Evolutionary conservation across 768 basidiomycete genomes (phyloP), one percentile per base, ranked within the genome.

Genomic region (Zangia roseola): DNA sequence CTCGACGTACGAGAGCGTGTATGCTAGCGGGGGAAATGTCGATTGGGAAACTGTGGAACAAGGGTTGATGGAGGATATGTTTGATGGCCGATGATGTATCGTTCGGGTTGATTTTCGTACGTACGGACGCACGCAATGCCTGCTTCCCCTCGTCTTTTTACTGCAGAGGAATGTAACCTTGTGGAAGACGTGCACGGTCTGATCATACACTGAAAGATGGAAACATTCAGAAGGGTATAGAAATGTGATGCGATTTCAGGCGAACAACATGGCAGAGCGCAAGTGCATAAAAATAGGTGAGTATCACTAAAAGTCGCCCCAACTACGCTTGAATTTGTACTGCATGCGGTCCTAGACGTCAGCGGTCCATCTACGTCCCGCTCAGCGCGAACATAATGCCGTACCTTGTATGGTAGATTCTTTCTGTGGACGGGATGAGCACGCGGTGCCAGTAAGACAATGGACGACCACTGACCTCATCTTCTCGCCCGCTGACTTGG

Each of bases 31-130:
- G 13, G 86, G 88, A 0, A 83, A 79, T 47, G 74, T 98, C 17
- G 94, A 98, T 62, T 95, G 91, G 93, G 85, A 83, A 26, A 84
- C 83, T 3, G 86, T 99, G 19, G 95, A 98, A 68, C 75, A 74
- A 39, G 82, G 85, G 6, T 67, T 99, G 39, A 71, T 88, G 68
- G 78, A 82, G 40, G 95, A 98, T 66, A 85, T 98, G 76, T 99
- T 98, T 63, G 94, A 97, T 53, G 82, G 83, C 48, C 78, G 83
- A 62, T 86, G 61, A 64, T 6, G 2, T 10, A 31, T 31, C 8
- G 28, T 41, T 41, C 5, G 39, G 25, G 9, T 17, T 33, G 10
- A 8, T 16, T 43, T 39, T 35, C 17, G 25, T 44, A 21, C 28
- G 7, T 28, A 30, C 13, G 13, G 10, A 31, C 30, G 30, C n/a